Evolutionary conservation across 1,284 basidiomycete genomes (phyloP), one percentile per base, ranked within the genome.

Genomic region (Marasmius oreades): DNA sequence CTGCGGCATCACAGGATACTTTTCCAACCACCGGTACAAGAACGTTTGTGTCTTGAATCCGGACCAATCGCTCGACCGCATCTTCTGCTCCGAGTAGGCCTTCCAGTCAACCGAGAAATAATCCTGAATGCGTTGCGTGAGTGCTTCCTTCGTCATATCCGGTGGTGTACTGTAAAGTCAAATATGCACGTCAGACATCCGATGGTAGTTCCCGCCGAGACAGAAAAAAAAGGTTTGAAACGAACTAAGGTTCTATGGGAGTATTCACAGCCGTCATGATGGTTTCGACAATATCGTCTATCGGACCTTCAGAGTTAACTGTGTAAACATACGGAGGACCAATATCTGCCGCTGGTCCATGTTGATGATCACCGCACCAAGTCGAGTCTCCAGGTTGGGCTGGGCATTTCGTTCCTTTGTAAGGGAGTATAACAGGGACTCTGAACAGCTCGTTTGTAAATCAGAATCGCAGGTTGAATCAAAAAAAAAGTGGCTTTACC

Each of bases 61-160:
- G 18, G 48, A 45, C 54, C 46, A 55, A 3, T 23, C 47, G n/a
- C 22, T 42, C 34, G 48, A 20, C n/a, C 36, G 23, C 47, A 55
- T 55, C n/a, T 46, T 46, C 20, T 39, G 34, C 24, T 26, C 34
- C 6, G 22, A 45, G 42, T 50, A 55, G 14, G 22, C 28, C 24
- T 51, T 42, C 54, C 54, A 55, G 20, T 55, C 54, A 26, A 55
- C 48, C n/a, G 54, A 37, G 20, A 55, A 55, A 24, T 55, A 55
- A 39, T 55, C 54, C 10, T 51, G 16, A 20, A 55, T 42, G 16
- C 54, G 46, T 31, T 42, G 34, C 14, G 45, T 31, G 16, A 55
- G 22, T 18, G 54, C 54, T 28, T 47, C 45, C 14, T 37, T 42
- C 6, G 54, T 55, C 54, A 55, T 55, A 28, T 55, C 54, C 14